These are phyloP conservation scores for Calophaca sinica DNA, from an alignment of 306 rosid species.

Conservation along the genomic window DNA sequence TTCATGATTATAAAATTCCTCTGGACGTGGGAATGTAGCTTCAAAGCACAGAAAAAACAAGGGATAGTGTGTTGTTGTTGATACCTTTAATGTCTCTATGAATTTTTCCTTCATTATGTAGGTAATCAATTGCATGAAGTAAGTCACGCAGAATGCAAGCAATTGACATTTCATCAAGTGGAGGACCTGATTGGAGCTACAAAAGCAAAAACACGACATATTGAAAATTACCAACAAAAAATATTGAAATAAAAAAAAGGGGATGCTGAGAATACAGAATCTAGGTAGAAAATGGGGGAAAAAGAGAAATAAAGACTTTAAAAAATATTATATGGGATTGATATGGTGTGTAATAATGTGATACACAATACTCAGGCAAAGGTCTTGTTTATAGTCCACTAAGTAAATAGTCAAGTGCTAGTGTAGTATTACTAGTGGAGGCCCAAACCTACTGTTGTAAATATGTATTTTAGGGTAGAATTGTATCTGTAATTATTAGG, in stretches of 20 bases:
- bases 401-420: no score
- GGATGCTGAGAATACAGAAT: not conserved
- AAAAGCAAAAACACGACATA: conserved; percentile 42
- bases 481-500: no score
- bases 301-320: not conserved
- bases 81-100: conserved; percentile 96
- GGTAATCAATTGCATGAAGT: conserved; percentile 90
- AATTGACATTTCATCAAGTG: conserved; percentile 90
- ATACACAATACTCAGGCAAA: not conserved
- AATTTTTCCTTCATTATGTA: conserved; percentile 91
- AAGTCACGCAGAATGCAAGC: conserved; percentile 88
- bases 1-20: conserved; percentile 11
- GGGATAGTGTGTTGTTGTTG: conserved; percentile 2
- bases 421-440: not conserved
- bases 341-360: not conserved
- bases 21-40: not conserved
- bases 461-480: no score
- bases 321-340: not conserved
- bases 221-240: conserved; percentile 27
- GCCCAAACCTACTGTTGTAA: not conserved
- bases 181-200: conserved; percentile 93
- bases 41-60: no score
- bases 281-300: not conserved
- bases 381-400: not conserved
- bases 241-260: conserved; percentile 8